Evolutionary conservation across 2,329 filamentous ascomycete species (phyloP).

Genomic region (Colletotrichum ledebouriae): DNA sequence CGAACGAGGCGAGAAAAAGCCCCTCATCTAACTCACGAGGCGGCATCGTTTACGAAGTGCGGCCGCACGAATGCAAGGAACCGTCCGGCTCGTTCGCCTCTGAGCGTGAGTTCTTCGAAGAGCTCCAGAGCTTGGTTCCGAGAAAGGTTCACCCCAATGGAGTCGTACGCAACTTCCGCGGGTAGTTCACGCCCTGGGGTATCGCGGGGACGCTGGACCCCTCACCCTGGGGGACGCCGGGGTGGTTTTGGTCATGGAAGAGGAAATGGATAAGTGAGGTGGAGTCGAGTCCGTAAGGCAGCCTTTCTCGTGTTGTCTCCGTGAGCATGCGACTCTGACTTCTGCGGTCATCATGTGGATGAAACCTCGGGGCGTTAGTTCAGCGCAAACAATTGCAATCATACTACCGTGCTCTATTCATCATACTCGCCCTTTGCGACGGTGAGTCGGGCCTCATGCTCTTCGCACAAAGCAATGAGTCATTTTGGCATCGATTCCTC

Average conservation of each 20-base stretch:
- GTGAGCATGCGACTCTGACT: too few relatives aligned
- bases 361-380: too few relatives aligned
- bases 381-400: too few relatives aligned
- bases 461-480: background rate
- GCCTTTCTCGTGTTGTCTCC: too few relatives aligned
- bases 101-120: background rate
- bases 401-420: too few relatives aligned
- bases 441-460: background rate
- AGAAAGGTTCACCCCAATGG: background rate
- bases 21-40: too few relatives aligned
- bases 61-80: background rate
- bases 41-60: background rate
- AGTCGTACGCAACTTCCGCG: background rate
- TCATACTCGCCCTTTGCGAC: too few relatives aligned
- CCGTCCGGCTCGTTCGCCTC: background rate
- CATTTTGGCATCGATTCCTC: background rate
- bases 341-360: too few relatives aligned
- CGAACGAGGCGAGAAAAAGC: background rate
- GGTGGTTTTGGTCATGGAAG: slow-evolving; percentile 27
- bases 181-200: slow-evolving; percentile 13
- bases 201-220: background rate
- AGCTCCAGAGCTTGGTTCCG: background rate
- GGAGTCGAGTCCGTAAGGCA: too few relatives aligned
- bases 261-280: slow-evolving; percentile 3
- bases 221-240: background rate